Conservation (phyloP, 768 basidiomycete genomes). For the Pulveroboletus sp. region DNA sequence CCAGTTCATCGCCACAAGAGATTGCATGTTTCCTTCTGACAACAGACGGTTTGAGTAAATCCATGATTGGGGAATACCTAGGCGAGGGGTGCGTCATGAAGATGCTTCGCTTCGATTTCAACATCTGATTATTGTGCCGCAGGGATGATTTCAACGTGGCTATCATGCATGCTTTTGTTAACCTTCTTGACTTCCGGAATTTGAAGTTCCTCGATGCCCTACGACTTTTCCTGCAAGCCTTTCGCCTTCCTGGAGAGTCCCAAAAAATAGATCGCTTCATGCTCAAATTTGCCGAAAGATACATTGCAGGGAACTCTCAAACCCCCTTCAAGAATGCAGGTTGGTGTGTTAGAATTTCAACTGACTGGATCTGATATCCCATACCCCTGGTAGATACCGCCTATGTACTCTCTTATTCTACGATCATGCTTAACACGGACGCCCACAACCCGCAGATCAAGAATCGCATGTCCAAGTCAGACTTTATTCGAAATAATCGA, state of each 20-base stretch:
- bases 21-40: constrained; percentile 81
- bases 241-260: constrained; percentile 94
- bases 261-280: constrained; percentile 99
- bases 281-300: constrained; percentile 98
- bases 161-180: constrained; percentile 97
- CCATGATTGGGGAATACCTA: constrained; percentile 96
- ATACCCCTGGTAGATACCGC: constrained; percentile 61
- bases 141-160: constrained; percentile 89
- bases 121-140: constrained; percentile 10
- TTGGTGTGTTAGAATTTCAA: constrained; percentile 34
- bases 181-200: constrained; percentile 81
- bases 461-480: constrained; percentile 86
- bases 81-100: constrained; percentile 79
- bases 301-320: constrained; percentile 82
- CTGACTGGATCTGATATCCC: constrained; percentile 6
- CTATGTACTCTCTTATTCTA: constrained; percentile 93
- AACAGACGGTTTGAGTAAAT: constrained; percentile 91
- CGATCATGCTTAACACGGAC: constrained; percentile 96
- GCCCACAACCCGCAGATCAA: constrained; percentile 95
- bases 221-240: constrained; percentile 86
- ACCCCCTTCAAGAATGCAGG: constrained; percentile 93
- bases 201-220: constrained; percentile 85
- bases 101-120: not conserved
- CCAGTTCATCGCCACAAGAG: constrained; percentile 63
- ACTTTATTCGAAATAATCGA: constrained; percentile 92